A percentile compares a stretch with the other conserved stretches of the same genome.
phyloP scores from a whole-genome alignment of 2,329 filamentous ascomycete genomes.

The Trichoderma atroviride region DNA sequence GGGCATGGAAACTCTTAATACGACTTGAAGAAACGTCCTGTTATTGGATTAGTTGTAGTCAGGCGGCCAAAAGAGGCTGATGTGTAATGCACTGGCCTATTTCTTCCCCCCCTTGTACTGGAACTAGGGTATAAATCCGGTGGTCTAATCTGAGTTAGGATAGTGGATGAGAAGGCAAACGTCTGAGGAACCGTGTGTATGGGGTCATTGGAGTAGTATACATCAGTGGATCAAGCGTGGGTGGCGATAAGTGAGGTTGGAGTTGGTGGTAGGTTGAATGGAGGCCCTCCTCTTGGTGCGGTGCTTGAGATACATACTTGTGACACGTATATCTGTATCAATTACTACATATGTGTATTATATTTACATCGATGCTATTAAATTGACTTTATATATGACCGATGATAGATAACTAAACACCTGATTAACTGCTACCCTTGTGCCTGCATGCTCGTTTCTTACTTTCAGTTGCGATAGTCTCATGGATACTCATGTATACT shows the following conservation, averaged over 20 bases:
- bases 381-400: too few relatives aligned
- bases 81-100: not conserved
- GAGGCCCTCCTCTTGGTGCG: too few relatives aligned
- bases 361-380: too few relatives aligned
- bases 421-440: too few relatives aligned
- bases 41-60: not conserved
- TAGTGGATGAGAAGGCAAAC: not conserved
- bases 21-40: not conserved
- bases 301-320: too few relatives aligned
- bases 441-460: too few relatives aligned
- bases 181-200: not conserved
- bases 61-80: not conserved
- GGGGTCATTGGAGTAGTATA: not conserved
- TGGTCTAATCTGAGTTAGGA: not conserved
- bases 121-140: not conserved
- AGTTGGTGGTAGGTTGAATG: not conserved
- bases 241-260: conserved; percentile 1
- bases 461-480: too few relatives aligned
- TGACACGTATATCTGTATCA: too few relatives aligned
- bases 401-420: too few relatives aligned
- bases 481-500: too few relatives aligned
- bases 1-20: not conserved
- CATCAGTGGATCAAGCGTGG: not conserved
- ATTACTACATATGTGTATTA: too few relatives aligned
- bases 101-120: not conserved